These are phyloP conservation scores for Lactarius quietus DNA, from an alignment of 768 basidiomycete genomes.

Conservation along the genomic window DNA sequence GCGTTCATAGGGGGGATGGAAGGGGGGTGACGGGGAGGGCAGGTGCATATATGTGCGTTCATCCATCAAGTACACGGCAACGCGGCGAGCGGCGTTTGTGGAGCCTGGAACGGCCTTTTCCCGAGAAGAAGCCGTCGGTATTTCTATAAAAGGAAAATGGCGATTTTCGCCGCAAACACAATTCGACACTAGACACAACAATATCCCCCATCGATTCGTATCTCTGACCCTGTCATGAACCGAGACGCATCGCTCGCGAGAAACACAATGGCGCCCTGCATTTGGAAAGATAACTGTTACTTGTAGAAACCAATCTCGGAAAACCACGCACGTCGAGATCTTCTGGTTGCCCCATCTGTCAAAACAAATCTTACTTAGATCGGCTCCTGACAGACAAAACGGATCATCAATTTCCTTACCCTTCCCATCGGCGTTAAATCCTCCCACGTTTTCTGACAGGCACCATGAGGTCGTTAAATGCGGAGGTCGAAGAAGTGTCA, in stretches of 20 bases:
- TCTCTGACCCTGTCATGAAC: constrained; percentile 85
- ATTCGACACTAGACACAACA: constrained; percentile 52
- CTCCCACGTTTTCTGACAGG: constrained; percentile 75
- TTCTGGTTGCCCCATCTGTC: constrained; percentile 86
- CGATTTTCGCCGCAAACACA: constrained; percentile 21
- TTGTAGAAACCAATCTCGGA: constrained; percentile 26
- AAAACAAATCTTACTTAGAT: constrained; percentile 18
- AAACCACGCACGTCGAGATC: constrained; percentile 63
- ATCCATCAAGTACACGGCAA: background rate
- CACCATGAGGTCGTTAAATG: constrained; percentile 12
- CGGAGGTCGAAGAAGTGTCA: constrained; percentile 31
- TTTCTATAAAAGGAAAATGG: constrained; percentile 4
- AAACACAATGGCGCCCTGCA: constrained; percentile 83
- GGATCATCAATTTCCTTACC: constrained; percentile 40
- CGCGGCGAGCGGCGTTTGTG: constrained; percentile 8
- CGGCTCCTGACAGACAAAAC: background rate
- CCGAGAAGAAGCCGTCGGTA: constrained; percentile 18
- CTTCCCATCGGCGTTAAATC: constrained; percentile 81
- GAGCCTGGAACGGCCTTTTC: constrained; percentile 15
- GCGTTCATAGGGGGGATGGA: constrained; percentile 13
- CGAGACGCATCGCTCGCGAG: constrained; percentile 85
- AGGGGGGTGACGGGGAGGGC: background rate
- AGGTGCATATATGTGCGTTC: background rate
- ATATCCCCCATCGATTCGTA: constrained; percentile 89
- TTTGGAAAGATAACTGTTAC: background rate